Conservation (phyloP, 2,329 filamentous ascomycete genomes). For the Penicillium sp. region DNA sequence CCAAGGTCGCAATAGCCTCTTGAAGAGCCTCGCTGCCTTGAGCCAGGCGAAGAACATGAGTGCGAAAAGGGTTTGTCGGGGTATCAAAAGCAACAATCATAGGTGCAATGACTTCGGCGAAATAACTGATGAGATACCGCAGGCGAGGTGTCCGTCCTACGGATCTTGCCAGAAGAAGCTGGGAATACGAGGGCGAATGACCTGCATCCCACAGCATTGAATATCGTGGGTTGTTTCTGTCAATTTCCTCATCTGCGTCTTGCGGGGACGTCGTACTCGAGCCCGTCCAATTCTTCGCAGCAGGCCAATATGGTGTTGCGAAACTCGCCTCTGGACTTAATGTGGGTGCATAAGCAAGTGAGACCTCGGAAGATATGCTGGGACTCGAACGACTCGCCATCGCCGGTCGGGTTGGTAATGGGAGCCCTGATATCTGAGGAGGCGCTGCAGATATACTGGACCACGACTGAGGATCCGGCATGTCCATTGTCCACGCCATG, state of each 20-base stretch:
- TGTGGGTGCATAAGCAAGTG: constrained; percentile 14
- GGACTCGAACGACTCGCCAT: constrained; percentile 13
- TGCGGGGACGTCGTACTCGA: constrained; percentile 10
- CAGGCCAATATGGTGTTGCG: constrained; percentile 15
- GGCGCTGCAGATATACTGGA: constrained; percentile 13
- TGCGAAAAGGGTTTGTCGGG: constrained; percentile 79
- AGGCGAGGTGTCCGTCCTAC: constrained; percentile 70
- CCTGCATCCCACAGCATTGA: constrained; percentile 19
- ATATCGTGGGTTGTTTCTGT: constrained; percentile 10
- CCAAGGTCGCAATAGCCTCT: constrained; percentile 84
- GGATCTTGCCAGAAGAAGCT: constrained; percentile 45
- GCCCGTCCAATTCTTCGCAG: constrained; percentile 6
- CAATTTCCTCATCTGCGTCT: constrained; percentile 22
- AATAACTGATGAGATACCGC: constrained; percentile 89
- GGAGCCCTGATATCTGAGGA: constrained; percentile 23
- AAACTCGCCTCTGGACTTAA: constrained; percentile 14
- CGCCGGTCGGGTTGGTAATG: constrained; percentile 16
- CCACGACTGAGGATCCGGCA: constrained; percentile 25
- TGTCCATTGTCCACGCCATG: constrained; percentile 23
- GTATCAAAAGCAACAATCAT: constrained; percentile 90
- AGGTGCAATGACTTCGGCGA: constrained; percentile 86
- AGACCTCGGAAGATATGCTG: constrained; percentile 12
- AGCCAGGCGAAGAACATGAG: constrained; percentile 76
- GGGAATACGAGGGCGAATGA: constrained; percentile 35
- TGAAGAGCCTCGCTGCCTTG: constrained; percentile 77